Evolutionary conservation across 2,329 filamentous ascomycete species (phyloP).

Genomic region (Beauveria medogensis): DNA sequence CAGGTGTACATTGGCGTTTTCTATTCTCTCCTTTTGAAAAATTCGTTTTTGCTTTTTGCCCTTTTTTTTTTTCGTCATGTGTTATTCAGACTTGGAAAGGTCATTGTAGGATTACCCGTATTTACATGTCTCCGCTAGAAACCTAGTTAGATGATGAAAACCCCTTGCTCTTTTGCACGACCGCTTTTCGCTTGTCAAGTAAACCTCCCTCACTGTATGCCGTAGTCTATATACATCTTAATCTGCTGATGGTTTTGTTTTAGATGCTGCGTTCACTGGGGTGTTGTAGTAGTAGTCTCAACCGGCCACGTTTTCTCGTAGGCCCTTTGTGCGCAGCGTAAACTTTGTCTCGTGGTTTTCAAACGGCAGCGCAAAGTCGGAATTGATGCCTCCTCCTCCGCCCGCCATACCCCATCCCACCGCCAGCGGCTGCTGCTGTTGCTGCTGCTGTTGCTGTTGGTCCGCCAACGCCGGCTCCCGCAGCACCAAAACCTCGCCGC

Average conservation of each 20-base stretch:
- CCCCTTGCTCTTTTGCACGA: not conserved
- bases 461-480: conserved; percentile 26
- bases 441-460: conserved; percentile 12
- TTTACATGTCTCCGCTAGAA: not conserved
- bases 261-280: not conserved
- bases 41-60: not conserved
- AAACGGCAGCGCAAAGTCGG: conserved; percentile 35
- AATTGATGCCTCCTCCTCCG: conserved; percentile 10
- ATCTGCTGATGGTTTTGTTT: too few species aligned
- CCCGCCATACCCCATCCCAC: conserved; percentile 11
- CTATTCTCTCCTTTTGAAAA: not conserved
- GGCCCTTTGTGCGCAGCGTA: conserved; percentile 47
- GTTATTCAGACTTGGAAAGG: not conserved
- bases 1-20: not conserved
- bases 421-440: not conserved
- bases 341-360: conserved; percentile 37
- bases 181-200: not conserved
- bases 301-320: conserved; percentile 39
- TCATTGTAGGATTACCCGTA: conserved; percentile 6
- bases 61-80: not conserved
- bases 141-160: not conserved
- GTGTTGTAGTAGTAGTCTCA: not conserved
- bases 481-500: conserved; percentile 30
- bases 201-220: not conserved
- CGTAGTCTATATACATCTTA: not conserved